Conservation (phyloP, 2,329 filamentous ascomycete species). For the Cladosporium colombiae region DNA sequence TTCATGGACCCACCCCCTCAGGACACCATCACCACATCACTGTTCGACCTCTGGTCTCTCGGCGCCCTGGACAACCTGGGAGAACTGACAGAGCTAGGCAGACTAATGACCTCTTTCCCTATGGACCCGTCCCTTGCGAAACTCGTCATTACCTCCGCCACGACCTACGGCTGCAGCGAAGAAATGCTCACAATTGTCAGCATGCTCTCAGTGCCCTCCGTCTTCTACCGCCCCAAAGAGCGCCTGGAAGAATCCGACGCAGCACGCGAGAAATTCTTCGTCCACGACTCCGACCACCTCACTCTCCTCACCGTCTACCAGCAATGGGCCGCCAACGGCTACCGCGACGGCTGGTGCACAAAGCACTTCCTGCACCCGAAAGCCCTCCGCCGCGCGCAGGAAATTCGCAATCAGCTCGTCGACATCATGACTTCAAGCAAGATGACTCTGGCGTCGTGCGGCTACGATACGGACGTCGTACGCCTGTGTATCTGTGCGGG, state of each 20-base stretch:
- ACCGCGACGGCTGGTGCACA: constrained; percentile 87
- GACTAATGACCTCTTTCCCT: constrained; percentile 94
- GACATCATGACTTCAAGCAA: constrained; percentile 96
- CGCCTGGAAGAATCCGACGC: constrained; percentile 94
- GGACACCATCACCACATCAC: constrained; percentile 93
- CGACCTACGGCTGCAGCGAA: constrained; percentile 80
- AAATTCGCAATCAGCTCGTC: constrained; percentile 88
- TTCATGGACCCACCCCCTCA: constrained; percentile 99
- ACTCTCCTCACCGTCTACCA: constrained; percentile 94
- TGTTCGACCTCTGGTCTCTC: constrained; percentile 96
- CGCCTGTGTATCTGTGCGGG: constrained; percentile 96
- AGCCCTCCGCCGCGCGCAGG: constrained; percentile 83
- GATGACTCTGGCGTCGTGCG: constrained; percentile 83
- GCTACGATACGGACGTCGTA: constrained; percentile 95
- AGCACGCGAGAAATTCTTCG: constrained; percentile 96
- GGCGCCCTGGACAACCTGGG: constrained; percentile 93
- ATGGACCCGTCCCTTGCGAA: constrained; percentile 98
- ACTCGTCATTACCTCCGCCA: constrained; percentile 82
- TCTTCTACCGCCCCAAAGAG: constrained; percentile 96
- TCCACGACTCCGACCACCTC: constrained; percentile 94
- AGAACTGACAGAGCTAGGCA: constrained; percentile 81
- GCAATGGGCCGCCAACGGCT: constrained; percentile 90
- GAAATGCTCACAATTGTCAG: constrained; percentile 98
- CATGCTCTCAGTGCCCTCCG: constrained; percentile 94
- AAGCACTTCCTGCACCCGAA: constrained; percentile 96